Percentiles rank a stretch among this genome's conserved stretches.
phyloP scores from a whole-genome alignment of 2,329 filamentous ascomycete species.

The Exophiala xenobiotica region DNA sequence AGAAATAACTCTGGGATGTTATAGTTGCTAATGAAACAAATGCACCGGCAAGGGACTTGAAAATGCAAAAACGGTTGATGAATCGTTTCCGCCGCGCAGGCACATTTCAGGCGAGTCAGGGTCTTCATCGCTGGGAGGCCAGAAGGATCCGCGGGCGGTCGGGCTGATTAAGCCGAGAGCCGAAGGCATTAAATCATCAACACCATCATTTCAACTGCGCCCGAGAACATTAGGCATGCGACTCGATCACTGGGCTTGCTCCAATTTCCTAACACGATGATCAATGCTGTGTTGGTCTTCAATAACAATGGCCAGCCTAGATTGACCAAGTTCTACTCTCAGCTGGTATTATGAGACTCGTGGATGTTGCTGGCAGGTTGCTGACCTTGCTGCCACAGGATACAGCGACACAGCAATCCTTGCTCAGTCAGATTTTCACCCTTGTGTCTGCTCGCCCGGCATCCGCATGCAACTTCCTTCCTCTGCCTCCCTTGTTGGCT shows the following conservation, averaged over 20 bases:
- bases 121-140: too few species aligned
- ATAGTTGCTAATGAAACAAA: too few species aligned
- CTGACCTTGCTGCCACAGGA: slow-evolving; percentile 59
- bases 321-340: slow-evolving; percentile 97
- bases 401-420: slow-evolving; percentile 91
- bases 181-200: too few species aligned
- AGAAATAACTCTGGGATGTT: too few species aligned
- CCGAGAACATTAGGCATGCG: too few species aligned
- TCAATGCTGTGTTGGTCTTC: slow-evolving; percentile 97
- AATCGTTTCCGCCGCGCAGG: too few species aligned
- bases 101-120: too few species aligned
- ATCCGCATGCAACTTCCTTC: slow-evolving; percentile 97
- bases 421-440: slow-evolving; percentile 95
- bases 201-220: too few species aligned
- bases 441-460: slow-evolving; percentile 87
- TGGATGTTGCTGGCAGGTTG: neutral
- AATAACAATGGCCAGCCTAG: slow-evolving; percentile 97
- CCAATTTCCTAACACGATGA: slow-evolving; percentile 60
- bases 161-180: too few species aligned
- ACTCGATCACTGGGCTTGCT: neutral
- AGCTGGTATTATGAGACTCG: slow-evolving; percentile 64
- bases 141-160: too few species aligned
- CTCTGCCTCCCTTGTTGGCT: slow-evolving; percentile 65
- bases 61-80: too few species aligned
- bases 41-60: too few species aligned